Evolutionary conservation across 108 stramenopile genomes (phyloP).

Genomic region (Nannochloropsis gaditana): DNA sequence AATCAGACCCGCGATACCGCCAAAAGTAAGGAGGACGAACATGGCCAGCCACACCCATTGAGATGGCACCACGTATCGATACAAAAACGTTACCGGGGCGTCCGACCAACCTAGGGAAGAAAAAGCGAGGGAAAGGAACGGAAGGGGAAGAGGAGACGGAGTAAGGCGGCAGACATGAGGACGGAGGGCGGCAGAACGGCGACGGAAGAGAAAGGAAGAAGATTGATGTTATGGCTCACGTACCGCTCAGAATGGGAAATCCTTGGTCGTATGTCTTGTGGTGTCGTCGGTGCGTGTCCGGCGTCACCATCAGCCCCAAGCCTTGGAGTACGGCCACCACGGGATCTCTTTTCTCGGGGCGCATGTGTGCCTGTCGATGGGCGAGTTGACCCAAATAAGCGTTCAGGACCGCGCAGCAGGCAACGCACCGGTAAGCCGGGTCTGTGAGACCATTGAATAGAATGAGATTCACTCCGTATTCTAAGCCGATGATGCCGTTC

Average conservation of each 20-base stretch:
- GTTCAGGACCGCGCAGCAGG: slow-evolving; percentile 4
- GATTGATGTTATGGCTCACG: background rate
- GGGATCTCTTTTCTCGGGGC: background rate
- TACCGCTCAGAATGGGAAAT: background rate
- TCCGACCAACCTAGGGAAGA: background rate
- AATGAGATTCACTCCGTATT: background rate
- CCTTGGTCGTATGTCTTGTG: slow-evolving; percentile 19
- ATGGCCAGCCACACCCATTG: background rate
- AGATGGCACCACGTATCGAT: background rate
- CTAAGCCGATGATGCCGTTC: background rate
- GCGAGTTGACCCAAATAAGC: slow-evolving; percentile 2
- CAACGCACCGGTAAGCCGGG: background rate
- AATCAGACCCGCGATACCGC: background rate
- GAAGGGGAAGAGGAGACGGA: background rate
- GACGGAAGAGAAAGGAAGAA: background rate
- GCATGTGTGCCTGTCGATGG: background rate
- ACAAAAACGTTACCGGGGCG: background rate
- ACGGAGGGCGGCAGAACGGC: background rate
- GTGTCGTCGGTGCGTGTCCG: slow-evolving; percentile 11
- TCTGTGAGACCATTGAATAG: background rate
- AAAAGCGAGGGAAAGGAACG: background rate
- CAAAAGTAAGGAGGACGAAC: background rate
- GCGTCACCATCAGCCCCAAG: background rate
- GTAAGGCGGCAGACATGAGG: background rate
- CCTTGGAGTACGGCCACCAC: background rate